Evolutionary conservation across 768 basidiomycete genomes (phyloP).

Genomic region (Kwoniella mangroviensis): DNA sequence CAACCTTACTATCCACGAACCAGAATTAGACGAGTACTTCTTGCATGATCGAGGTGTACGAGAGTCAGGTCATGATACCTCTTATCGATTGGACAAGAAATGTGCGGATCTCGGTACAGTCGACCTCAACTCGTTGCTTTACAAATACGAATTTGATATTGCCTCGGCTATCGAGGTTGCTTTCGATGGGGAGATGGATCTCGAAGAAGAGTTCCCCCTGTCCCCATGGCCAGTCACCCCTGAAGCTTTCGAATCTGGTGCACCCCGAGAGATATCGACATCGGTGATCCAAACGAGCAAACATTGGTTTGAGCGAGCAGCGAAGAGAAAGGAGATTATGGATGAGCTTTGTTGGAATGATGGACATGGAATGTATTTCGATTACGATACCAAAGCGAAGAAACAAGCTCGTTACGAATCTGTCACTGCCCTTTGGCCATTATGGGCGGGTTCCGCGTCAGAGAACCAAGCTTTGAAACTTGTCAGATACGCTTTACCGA

Average conservation of each 20-base stretch:
- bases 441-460: slow-evolving; percentile 97
- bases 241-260: slow-evolving; percentile 62
- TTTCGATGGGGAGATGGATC: slow-evolving; percentile 86
- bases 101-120: slow-evolving; percentile 96
- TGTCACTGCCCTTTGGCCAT: slow-evolving; percentile 93
- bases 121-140: slow-evolving; percentile 90
- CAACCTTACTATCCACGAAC: slow-evolving; percentile 78
- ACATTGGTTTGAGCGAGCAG: slow-evolving; percentile 92
- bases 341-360: slow-evolving; percentile 97
- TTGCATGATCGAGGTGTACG: slow-evolving; percentile 94
- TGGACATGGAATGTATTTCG: slow-evolving; percentile 89
- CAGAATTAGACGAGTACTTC: slow-evolving; percentile 94
- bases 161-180: slow-evolving; percentile 96
- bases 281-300: slow-evolving; percentile 68
- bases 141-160: slow-evolving; percentile 98
- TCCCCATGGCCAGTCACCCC: slow-evolving; percentile 76
- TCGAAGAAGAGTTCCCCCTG: slow-evolving; percentile 89
- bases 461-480: slow-evolving; percentile 93
- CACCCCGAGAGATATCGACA: slow-evolving; percentile 45
- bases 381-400: slow-evolving; percentile 90
- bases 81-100: slow-evolving; percentile 95
- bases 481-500: slow-evolving; percentile 82
- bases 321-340: slow-evolving; percentile 79
- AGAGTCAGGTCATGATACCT: slow-evolving; percentile 94
- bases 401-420: slow-evolving; percentile 93